Percentiles rank a stretch among this genome's conserved stretches.
Evolutionary conservation across 108 stramenopile genomes (phyloP).

Genomic region (Nitzschia sp.): DNA sequence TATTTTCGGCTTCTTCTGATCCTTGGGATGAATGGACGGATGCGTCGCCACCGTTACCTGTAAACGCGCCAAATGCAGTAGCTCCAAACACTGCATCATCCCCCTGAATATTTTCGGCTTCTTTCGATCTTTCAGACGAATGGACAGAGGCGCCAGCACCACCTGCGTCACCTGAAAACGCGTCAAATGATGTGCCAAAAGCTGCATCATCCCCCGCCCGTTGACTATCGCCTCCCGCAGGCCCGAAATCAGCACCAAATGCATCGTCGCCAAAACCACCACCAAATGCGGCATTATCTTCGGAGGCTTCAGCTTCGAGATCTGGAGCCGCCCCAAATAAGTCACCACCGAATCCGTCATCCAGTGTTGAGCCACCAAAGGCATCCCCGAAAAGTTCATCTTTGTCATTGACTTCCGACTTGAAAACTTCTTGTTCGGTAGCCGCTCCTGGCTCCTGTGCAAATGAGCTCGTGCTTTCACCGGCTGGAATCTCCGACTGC

Average conservation of each 20-base stretch:
- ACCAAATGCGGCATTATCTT: not conserved
- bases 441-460: not conserved
- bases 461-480: conserved; percentile 13
- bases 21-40: too few species aligned
- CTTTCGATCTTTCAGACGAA: too few species aligned
- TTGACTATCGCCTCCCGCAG: not conserved
- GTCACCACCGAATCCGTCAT: not conserved
- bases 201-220: not conserved
- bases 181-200: not conserved
- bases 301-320: not conserved
- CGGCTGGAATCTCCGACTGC: not conserved
- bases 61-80: not conserved
- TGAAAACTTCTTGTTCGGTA: not conserved
- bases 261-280: not conserved
- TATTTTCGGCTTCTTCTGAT: not conserved
- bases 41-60: not conserved
- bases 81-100: not conserved
- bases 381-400: not conserved
- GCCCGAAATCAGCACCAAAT: not conserved
- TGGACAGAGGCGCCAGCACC: too few species aligned
- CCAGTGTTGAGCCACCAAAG: not conserved
- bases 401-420: not conserved
- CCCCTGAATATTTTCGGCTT: not conserved
- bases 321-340: not conserved
- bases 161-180: not conserved